Base-by-base conservation (phyloP, 2,329 filamentous ascomycete genomes). In the Myriangium duriaei region DNA sequence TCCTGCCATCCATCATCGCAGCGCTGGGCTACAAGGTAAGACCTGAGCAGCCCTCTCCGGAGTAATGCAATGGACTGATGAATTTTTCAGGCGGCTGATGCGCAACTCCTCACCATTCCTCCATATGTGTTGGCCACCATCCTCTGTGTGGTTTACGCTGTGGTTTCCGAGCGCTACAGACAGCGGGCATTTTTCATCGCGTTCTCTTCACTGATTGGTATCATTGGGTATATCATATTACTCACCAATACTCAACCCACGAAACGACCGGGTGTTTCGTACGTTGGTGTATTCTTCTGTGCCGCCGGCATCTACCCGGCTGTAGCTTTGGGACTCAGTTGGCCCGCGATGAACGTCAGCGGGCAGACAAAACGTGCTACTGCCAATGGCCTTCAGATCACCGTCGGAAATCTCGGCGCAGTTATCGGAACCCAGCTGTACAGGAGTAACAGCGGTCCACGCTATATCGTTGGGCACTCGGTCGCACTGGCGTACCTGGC, bases 371-470 rank as follows among this genome's bases (percentile, higher is more conserved):
- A 83, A 55, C 65, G 79, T 1, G 75, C 74, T 1, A 73, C 76
- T 3, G 74, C 73, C 2, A 81, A 77, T 33, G 79, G 74, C 0
- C 73, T 83, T 69, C 77, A 81, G 47, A 81, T 83, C 41, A 77
- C 72, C 7, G 76, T 83, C 35, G 79, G 78, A 0, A 82, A 81
- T 45, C 51, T 79, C 1, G 79, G 78, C 0, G 77, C 76, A 0
- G 74, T 82, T 0, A 47, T 84, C 15, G 79, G 78, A 0, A 83
- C 78, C 1, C 78, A 84, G 55, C 53, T 84, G 1, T 83, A 83
- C 52, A 64, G 78, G 2, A 62, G 67, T 0, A 60, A 66, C 2
- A 72, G 74, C 17, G 71, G 67, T 0, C 79, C 79, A 1, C 61
- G 74, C 19, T 83, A 73, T 48, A 63, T 76, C 34, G 60, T 82